These are phyloP conservation scores for Perilla frutescens DNA, from an alignment of 257 asterid genomes.

Conservation along the genomic window DNA sequence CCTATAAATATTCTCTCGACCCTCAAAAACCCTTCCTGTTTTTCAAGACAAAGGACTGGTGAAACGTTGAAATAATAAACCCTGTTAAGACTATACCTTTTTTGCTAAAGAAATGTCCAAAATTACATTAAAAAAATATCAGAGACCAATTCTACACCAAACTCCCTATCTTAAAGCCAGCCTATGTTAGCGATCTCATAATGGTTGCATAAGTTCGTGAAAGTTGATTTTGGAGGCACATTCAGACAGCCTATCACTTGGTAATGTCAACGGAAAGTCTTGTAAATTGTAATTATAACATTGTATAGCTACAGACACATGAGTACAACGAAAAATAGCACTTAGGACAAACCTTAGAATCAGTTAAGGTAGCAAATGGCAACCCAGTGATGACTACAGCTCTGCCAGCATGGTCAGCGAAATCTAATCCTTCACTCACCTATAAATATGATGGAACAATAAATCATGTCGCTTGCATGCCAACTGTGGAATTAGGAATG, in stretches of 20 bases:
- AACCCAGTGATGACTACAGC: constrained; percentile 95
- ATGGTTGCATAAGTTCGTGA: constrained; percentile 13
- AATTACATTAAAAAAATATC: background rate
- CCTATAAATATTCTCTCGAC: background rate
- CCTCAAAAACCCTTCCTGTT: background rate
- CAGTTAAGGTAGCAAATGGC: constrained; percentile 86
- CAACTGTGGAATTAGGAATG: constrained; percentile 20
- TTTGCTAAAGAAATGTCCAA: background rate
- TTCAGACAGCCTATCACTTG: constrained; percentile 10
- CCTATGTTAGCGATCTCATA: background rate
- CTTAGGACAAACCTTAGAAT: constrained; percentile 78
- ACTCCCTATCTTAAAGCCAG: constrained; percentile 7
- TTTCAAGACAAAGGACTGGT: background rate
- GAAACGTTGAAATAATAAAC: background rate
- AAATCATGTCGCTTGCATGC: constrained; percentile 15
- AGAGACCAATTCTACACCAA: background rate
- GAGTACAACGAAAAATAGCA: constrained; percentile 25
- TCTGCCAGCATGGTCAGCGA: constrained; percentile 98
- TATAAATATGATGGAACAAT: constrained; percentile 30
- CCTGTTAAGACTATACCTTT: background rate
- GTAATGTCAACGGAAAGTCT: constrained; percentile 9
- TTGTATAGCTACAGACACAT: constrained; percentile 20
- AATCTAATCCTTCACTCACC: constrained; percentile 99
- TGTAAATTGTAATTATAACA: constrained; percentile 7
- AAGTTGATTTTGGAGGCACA: constrained; percentile 3